Evolutionary conservation across 768 basidiomycete species (phyloP).

Genomic region (Dendrothele bispora): DNA sequence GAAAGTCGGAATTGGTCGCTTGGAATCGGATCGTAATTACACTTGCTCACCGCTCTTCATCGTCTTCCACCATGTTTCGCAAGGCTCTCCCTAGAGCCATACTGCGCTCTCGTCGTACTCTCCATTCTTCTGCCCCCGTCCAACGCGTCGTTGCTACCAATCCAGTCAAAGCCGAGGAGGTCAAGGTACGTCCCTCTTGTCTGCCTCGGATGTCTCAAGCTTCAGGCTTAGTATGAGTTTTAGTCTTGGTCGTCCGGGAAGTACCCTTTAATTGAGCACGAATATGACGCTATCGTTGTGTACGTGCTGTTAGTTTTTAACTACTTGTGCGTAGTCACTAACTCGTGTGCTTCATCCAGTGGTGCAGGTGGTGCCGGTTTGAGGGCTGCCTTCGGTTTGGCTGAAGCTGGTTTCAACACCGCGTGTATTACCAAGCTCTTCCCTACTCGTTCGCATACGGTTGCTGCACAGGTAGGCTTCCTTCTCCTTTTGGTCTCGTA

Average conservation of each 20-base stretch:
- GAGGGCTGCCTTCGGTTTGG: slow-evolving; percentile 96
- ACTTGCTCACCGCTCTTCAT: no score
- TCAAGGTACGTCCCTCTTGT: slow-evolving; percentile 50
- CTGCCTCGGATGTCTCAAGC: slow-evolving; percentile 8
- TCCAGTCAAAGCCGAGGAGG: slow-evolving; percentile 80
- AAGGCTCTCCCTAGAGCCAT: slow-evolving; percentile 60
- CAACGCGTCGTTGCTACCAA: slow-evolving; percentile 66
- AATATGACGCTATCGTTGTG: slow-evolving; percentile 99
- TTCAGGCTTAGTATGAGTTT: slow-evolving; percentile 15
- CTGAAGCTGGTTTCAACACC: slow-evolving; percentile 97
- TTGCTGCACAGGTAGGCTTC: slow-evolving; percentile 83
- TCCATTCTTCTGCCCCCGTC: slow-evolving; percentile 63
- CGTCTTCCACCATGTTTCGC: slow-evolving; percentile 56
- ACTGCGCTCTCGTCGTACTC: slow-evolving; percentile 52
- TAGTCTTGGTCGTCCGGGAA: slow-evolving; percentile 82
- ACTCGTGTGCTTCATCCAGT: slow-evolving; percentile 37
- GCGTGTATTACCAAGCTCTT: slow-evolving; percentile 99
- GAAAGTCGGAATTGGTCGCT: no score
- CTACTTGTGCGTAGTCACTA: slow-evolving; percentile 1
- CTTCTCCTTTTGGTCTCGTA: not conserved
- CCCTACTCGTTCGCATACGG: slow-evolving; percentile 97
- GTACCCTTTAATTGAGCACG: slow-evolving; percentile 97
- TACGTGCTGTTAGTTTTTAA: slow-evolving; percentile 45
- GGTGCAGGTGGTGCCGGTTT: slow-evolving; percentile 98
- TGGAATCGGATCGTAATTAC: no score